Conservation (phyloP, 2,329 filamentous ascomycete genomes). For the Exophiala oligosperma region DNA sequence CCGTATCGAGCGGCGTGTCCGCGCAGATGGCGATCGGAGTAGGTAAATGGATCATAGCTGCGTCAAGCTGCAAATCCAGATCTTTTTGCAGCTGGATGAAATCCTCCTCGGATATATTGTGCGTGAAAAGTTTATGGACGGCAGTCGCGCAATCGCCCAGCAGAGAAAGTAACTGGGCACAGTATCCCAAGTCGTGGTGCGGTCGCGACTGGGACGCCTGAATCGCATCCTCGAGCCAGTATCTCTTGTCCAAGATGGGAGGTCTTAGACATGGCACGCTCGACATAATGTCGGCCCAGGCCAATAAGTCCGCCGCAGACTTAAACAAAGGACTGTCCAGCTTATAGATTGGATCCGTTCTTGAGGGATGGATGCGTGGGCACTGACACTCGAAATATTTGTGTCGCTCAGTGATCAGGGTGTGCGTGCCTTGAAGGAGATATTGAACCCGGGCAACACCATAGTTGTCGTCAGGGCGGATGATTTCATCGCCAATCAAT, state of each 20-base stretch:
- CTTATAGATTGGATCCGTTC: background rate
- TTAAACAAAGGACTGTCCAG: background rate
- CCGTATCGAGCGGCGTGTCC: background rate
- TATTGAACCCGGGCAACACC: background rate
- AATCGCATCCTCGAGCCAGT: background rate
- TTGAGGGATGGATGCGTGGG: background rate
- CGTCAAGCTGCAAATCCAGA: background rate
- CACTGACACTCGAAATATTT: constrained; percentile 1
- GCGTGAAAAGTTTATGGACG: background rate
- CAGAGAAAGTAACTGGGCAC: background rate
- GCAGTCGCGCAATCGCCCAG: background rate
- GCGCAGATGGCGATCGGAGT: background rate
- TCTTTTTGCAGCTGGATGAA: background rate
- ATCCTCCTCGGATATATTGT: background rate
- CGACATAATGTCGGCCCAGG: background rate
- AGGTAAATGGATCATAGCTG: background rate
- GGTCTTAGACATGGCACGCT: background rate
- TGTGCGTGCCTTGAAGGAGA: background rate
- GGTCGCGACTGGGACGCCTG: background rate
- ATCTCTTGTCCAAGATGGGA: background rate
- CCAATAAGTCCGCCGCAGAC: background rate
- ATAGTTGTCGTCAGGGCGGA: background rate
- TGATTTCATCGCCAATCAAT: background rate
- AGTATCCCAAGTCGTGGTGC: background rate
- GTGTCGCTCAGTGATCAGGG: background rate